Conservation (phyloP, 2,329 filamentous ascomycete genomes). For the Microsporum ferrugineum region DNA sequence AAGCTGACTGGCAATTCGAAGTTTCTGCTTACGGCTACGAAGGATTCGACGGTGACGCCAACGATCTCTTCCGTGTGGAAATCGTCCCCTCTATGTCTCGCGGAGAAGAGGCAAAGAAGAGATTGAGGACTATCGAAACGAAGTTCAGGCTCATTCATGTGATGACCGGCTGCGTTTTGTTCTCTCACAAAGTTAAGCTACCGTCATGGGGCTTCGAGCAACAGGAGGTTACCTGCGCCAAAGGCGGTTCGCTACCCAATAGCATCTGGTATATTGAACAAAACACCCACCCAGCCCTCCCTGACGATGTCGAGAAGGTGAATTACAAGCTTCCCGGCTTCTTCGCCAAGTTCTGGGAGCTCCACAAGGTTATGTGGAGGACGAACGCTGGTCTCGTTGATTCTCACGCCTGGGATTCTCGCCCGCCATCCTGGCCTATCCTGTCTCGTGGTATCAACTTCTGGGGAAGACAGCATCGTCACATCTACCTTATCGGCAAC, state of each 20-base stretch:
- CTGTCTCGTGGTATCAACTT: slow-evolving; percentile 96
- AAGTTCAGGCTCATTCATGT: slow-evolving; percentile 92
- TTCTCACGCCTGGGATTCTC: slow-evolving; percentile 95
- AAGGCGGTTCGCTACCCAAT: slow-evolving; percentile 83
- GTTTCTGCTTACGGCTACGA: slow-evolving; percentile 96
- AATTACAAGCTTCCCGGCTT: slow-evolving; percentile 94
- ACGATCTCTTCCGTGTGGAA: slow-evolving; percentile 88
- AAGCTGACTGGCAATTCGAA: slow-evolving; percentile 91
- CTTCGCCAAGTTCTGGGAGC: slow-evolving; percentile 94
- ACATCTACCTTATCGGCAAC: slow-evolving; percentile 94
- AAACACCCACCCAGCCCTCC: slow-evolving; percentile 72
- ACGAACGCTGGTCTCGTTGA: slow-evolving; percentile 95
- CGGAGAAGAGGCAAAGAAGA: slow-evolving; percentile 64
- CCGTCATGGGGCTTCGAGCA: slow-evolving; percentile 97
- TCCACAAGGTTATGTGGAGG: slow-evolving; percentile 97
- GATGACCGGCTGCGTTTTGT: slow-evolving; percentile 92
- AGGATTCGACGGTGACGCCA: slow-evolving; percentile 91
- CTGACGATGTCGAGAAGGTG: slow-evolving; percentile 71
- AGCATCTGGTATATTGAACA: slow-evolving; percentile 93
- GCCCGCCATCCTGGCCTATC: slow-evolving; percentile 84
- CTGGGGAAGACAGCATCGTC: slow-evolving; percentile 87
- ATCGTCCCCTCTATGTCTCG: slow-evolving; percentile 86
- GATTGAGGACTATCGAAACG: slow-evolving; percentile 84
- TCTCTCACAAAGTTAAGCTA: slow-evolving; percentile 98
- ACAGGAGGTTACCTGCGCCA: slow-evolving; percentile 96